Conservation (phyloP, 495 filamentous ascomycete genomes). For the Sphaerosporella brunnea region DNA sequence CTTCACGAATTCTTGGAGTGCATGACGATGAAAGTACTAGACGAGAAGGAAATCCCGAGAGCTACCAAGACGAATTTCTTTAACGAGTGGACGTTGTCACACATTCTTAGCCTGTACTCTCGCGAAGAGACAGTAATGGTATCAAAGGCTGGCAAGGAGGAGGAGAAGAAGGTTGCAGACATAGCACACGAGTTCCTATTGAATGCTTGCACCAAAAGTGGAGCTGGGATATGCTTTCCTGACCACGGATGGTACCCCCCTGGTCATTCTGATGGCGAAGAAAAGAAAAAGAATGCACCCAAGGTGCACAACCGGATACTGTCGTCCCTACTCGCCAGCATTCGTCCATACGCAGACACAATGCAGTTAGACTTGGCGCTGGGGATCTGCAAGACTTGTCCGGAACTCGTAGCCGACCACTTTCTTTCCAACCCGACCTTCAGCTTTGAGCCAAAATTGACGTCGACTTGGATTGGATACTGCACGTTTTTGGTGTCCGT, state of each 20-base stretch:
- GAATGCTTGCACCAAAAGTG: slow-evolving; percentile 19
- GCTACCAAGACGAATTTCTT: slow-evolving; percentile 21
- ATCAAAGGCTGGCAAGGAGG: slow-evolving; percentile 9
- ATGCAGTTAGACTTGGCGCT: slow-evolving; percentile 67
- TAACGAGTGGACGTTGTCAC: slow-evolving; percentile 20
- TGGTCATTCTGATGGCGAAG: slow-evolving; percentile 9
- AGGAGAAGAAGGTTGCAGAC: slow-evolving; percentile 15
- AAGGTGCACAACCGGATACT: slow-evolving; percentile 53
- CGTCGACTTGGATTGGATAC: slow-evolving; percentile 85
- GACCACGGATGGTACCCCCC: slow-evolving; percentile 25
- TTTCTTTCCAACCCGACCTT: slow-evolving; percentile 60
- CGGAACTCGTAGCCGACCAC: slow-evolving; percentile 71
- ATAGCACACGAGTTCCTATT: slow-evolving; percentile 21
- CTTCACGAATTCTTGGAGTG: slow-evolving; percentile 18
- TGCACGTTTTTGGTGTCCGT: slow-evolving; percentile 67
- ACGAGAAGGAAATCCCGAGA: slow-evolving; percentile 19
- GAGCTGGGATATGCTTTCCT: slow-evolving; percentile 21
- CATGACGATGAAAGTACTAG: slow-evolving; percentile 15
- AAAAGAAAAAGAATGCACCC: slow-evolving; percentile 11
- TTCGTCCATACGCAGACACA: slow-evolving; percentile 66
- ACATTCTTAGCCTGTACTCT: slow-evolving; percentile 20
- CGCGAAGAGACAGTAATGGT: slow-evolving; percentile 16
- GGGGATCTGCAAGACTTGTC: slow-evolving; percentile 58
- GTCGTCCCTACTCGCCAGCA: slow-evolving; percentile 53
- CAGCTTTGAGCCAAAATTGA: slow-evolving; percentile 74